Evolutionary conservation across 768 basidiomycete genomes (phyloP), one percentile per base, ranked within the genome.

Genomic region (Boletus rufocinnamomeus): DNA sequence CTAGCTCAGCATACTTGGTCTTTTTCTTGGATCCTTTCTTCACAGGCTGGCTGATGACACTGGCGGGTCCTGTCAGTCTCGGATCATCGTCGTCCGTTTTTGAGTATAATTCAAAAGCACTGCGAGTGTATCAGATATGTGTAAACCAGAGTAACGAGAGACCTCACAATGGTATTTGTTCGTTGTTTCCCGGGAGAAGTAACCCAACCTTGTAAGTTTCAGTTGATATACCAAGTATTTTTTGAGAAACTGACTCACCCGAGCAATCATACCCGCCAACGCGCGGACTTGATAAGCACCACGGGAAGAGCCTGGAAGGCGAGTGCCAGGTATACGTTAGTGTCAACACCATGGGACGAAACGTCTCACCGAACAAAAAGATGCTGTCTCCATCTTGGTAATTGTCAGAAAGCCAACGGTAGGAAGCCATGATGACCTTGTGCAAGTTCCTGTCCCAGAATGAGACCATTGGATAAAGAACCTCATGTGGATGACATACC

Each of bases 271-370:
- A 21, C 68, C 79, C 4, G 79, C 76, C 40, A 80, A 50, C 1
- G 68, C 73, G 28, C 79, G 73, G 5, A 74, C 77, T 63, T 80
- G 79, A 58, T 78, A 81, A 16, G 78, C 80, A 6, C 79, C 79
- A 19, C 80, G 77, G 4, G 80, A 80, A 61, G 76, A 80, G 6
- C 79, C 79, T 80, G 38, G 11, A 41, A 32, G 9, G 19, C 4
- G 50, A 14, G 30, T 70, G 21, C n/a, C n/a, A 63, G 62, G 34
- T 10, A 28, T 9, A 23, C 1, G 11, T 28, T 17, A 19, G 44
- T 1, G 1, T 28, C 44, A 37, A 13, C 10, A 47, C 21, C 43
- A 38, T 9, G 14, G 4, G 28, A 23, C n/a, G 30, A 37, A 27
- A 27, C 6, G 19, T 32, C 66, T 32, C 46, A 75, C 78, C 79